These are phyloP conservation scores for Silene conica DNA, from an alignment of 148 eudicot genomes.

Conservation along the genomic window DNA sequence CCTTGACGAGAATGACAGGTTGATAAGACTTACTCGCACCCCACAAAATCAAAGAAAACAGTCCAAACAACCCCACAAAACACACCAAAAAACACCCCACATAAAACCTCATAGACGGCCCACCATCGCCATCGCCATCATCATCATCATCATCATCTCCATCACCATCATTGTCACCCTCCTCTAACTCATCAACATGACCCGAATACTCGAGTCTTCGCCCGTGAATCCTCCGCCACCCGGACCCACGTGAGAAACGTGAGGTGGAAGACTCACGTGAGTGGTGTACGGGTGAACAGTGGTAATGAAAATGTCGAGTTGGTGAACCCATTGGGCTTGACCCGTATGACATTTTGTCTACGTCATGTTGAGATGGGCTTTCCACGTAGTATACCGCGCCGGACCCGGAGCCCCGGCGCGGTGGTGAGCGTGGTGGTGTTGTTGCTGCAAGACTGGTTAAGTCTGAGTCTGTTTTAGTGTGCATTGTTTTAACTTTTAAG, in stretches of 20 bases:
- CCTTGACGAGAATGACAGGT: conserved; percentile 62
- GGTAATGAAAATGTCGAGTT: conserved; percentile 43
- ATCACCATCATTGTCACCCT: conserved; percentile 10
- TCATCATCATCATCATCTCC: conserved; percentile 29
- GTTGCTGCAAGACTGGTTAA: conserved; percentile 58
- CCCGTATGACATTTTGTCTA: conserved; percentile 48
- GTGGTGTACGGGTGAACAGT: conserved; percentile 74
- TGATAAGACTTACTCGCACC: conserved; percentile 58
- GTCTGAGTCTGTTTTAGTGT: conserved; percentile 75
- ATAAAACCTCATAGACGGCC: conserved; percentile 46
- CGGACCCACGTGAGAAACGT: conserved; percentile 35
- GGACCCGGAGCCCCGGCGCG: conserved; percentile 16
- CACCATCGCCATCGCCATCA: conserved; percentile 8
- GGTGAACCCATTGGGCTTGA: conserved; percentile 58
- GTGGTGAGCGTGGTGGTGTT: conserved; percentile 62
- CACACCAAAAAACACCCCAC: conserved; percentile 55
- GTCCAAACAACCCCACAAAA: conserved; percentile 44
- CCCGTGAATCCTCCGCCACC: conserved; percentile 44
- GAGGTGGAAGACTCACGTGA: conserved; percentile 78
- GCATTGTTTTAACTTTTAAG: conserved; percentile 33
- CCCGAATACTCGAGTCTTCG: conserved; percentile 17
- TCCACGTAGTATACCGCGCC: conserved; percentile 76
- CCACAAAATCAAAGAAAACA: conserved; percentile 71
- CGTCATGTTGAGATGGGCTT: conserved; percentile 65
- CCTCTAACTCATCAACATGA: conserved; percentile 23